These are phyloP conservation scores for Tricholoma flavovirens DNA, from an alignment of 768 basidiomycete species.

Conservation along the genomic window DNA sequence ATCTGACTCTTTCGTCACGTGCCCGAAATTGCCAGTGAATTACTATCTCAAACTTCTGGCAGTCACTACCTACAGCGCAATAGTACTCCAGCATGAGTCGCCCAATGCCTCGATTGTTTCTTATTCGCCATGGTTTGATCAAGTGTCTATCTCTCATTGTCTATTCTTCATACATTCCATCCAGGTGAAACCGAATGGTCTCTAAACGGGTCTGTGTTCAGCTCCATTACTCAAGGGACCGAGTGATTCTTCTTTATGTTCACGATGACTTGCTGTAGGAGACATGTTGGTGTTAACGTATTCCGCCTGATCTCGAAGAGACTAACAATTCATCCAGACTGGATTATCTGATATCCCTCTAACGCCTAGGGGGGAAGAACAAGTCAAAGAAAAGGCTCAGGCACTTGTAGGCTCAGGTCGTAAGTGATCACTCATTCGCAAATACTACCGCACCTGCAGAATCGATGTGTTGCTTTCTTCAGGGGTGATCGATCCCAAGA, in stretches of 20 bases:
- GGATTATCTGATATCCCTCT: constrained; percentile 86
- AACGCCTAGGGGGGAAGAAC: constrained; percentile 66
- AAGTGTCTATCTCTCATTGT: neutral
- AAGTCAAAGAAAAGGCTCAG: constrained; percentile 58
- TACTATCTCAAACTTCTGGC: no score
- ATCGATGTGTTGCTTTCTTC: neutral
- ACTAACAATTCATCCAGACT: constrained; percentile 46
- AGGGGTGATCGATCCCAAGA: constrained; percentile 77
- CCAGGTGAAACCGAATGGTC: constrained; percentile 95
- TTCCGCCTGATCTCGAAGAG: neutral
- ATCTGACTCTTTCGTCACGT: no score
- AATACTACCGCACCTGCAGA: neutral
- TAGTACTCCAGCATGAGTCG: constrained; percentile 27
- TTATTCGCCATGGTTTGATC: constrained; percentile 67
- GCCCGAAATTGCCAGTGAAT: no score
- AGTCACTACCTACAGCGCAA: no score
- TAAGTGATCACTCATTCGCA: constrained; percentile 34
- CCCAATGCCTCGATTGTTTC: constrained; percentile 69
- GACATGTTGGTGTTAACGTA: constrained; percentile 45
- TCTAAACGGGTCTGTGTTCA: constrained; percentile 58
- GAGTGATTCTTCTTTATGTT: neutral
- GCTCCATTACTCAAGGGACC: neutral
- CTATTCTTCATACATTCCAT: neutral
- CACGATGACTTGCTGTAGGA: constrained; percentile 31
- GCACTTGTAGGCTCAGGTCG: constrained; percentile 73